Conservation (phyloP, 331 rosid genomes). For the Cydonia oblonga region DNA sequence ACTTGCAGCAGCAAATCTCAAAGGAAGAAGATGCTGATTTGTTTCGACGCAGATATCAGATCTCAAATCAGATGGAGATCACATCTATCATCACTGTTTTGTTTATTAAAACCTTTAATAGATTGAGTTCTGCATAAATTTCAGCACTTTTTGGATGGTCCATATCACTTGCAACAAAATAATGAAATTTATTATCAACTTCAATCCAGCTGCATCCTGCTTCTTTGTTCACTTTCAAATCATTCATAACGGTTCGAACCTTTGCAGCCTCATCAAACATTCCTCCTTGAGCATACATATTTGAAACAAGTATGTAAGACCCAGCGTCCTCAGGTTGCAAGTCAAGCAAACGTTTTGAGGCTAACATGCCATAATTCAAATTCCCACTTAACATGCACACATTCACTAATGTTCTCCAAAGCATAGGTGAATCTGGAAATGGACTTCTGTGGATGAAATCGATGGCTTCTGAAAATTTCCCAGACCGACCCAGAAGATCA, state of each 20-base stretch:
- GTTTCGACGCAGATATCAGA: background rate
- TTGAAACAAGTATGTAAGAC: conserved; percentile 36
- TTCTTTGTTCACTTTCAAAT: conserved; percentile 37
- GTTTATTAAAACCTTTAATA: conserved; percentile 16
- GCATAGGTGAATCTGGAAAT: conserved; percentile 27
- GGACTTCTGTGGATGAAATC: conserved; percentile 24
- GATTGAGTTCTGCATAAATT: conserved; percentile 30
- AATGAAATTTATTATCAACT: conserved; percentile 32
- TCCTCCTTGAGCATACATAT: conserved; percentile 38
- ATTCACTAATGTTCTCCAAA: conserved; percentile 44
- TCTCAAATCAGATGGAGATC: conserved; percentile 8
- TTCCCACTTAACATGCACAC: conserved; percentile 30
- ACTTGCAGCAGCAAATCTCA: background rate
- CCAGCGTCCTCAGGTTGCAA: conserved; percentile 40
- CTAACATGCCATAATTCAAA: conserved; percentile 27
- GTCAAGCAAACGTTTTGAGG: conserved; percentile 32
- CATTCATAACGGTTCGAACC: conserved; percentile 36
- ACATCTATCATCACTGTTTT: conserved; percentile 1
- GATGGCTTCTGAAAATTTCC: conserved; percentile 21
- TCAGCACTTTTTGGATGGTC: conserved; percentile 32
- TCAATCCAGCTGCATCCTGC: conserved; percentile 45
- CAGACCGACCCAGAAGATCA: conserved; percentile 35
- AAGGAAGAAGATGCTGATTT: background rate
- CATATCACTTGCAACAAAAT: conserved; percentile 36
- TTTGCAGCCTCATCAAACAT: conserved; percentile 39